Conservation (phyloP, 1,284 basidiomycete genomes). For the Boletellus sp. region DNA sequence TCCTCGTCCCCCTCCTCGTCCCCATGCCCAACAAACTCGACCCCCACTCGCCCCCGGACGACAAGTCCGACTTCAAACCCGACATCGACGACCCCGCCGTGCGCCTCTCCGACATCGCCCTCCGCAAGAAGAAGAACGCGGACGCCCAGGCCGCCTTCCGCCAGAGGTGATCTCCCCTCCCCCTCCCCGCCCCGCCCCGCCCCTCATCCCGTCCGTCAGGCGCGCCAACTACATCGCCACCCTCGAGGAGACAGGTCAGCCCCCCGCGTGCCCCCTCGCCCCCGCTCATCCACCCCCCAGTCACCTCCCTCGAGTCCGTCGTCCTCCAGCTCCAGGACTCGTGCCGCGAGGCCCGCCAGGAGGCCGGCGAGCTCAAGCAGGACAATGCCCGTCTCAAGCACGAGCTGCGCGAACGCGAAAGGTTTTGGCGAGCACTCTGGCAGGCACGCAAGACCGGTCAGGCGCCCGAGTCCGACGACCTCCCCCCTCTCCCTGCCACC, state of each 20-base stretch:
- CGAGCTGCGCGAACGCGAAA: constrained; percentile 67
- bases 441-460: constrained; percentile 54
- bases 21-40: constrained; percentile 46
- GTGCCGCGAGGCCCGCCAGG: constrained; percentile 60
- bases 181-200: not conserved
- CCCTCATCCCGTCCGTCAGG: constrained; percentile 44
- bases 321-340: constrained; percentile 79
- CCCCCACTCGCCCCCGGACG: constrained; percentile 35
- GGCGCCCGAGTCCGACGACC: constrained; percentile 53
- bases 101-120: constrained; percentile 56
- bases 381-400: constrained; percentile 62
- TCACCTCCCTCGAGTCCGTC: constrained; percentile 76
- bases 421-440: constrained; percentile 64
- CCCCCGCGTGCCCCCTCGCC: constrained; percentile 16
- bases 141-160: constrained; percentile 61
- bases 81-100: constrained; percentile 36
- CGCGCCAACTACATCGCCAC: constrained; percentile 82
- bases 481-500: constrained; percentile 49
- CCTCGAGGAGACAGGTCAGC: constrained; percentile 79
- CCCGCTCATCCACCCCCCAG: constrained; percentile 30
- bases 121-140: constrained; percentile 82
- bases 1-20: constrained; percentile 22
- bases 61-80: constrained; percentile 35
- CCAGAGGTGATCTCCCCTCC: constrained; percentile 27
- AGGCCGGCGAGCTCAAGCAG: constrained; percentile 55